Evolutionary conservation across 2,329 filamentous ascomycete species (phyloP).

Genomic region (Botrytis fragariae): DNA sequence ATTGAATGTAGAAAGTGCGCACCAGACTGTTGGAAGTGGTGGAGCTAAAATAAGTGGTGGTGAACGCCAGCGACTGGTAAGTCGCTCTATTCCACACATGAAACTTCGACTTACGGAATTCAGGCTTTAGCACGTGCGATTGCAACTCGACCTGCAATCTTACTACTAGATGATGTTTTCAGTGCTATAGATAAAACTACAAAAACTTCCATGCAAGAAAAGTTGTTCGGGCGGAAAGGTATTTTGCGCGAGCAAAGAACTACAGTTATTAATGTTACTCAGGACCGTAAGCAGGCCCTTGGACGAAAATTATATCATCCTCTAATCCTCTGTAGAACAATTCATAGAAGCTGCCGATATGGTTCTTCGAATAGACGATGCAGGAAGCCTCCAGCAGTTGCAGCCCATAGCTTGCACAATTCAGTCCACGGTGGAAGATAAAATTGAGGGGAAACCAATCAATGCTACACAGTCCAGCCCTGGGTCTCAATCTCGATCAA

Average conservation of each 20-base stretch:
- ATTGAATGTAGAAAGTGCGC: slow-evolving; percentile 27
- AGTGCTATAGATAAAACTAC: slow-evolving; percentile 31
- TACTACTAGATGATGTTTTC: slow-evolving; percentile 33
- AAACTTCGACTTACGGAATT: neutral
- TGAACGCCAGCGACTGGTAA: slow-evolving; percentile 26
- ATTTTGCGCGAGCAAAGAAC: slow-evolving; percentile 31
- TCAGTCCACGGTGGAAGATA: slow-evolving; percentile 41
- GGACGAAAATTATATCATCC: neutral
- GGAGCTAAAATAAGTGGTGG: slow-evolving; percentile 37
- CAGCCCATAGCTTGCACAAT: slow-evolving; percentile 39
- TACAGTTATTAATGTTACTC: slow-evolving; percentile 39
- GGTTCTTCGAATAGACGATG: slow-evolving; percentile 40
- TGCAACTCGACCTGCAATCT: slow-evolving; percentile 19
- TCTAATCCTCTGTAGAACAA: neutral
- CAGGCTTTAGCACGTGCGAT: slow-evolving; percentile 40
- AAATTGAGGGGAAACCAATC: neutral
- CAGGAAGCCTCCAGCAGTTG: slow-evolving; percentile 42
- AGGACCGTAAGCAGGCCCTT: neutral
- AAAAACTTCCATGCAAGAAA: slow-evolving; percentile 22
- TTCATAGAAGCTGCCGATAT: neutral
- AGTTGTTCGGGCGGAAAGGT: slow-evolving; percentile 21
- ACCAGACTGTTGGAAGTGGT: slow-evolving; percentile 32
- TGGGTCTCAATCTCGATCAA: neutral
- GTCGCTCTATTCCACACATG: slow-evolving; percentile 25
- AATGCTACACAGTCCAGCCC: neutral